These are phyloP conservation scores for Russula emetica DNA, from an alignment of 768 basidiomycete species.

Conservation along the genomic window DNA sequence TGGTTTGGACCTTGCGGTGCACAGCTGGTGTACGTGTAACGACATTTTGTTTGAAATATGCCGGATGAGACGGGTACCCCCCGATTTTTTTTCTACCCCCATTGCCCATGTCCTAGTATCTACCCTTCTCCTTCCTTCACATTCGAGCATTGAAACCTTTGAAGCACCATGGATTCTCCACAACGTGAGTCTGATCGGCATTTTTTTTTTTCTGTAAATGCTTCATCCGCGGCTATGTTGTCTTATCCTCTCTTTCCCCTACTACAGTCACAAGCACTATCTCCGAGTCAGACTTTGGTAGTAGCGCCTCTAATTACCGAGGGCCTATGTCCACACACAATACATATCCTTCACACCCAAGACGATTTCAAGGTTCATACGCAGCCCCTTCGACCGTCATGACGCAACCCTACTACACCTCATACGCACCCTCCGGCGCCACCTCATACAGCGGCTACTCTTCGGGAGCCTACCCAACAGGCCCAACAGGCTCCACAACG, in stretches of 20 bases:
- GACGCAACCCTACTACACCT: background rate
- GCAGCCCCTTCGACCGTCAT: background rate
- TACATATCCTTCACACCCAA: constrained; percentile 1
- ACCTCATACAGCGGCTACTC: background rate
- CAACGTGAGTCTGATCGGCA: background rate
- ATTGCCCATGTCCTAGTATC: background rate
- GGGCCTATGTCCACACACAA: constrained; percentile 8
- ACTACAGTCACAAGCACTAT: background rate
- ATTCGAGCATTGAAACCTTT: background rate
- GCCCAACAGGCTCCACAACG: background rate
- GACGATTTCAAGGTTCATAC: background rate
- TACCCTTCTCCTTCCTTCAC: background rate
- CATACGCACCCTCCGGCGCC: background rate
- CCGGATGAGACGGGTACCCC: background rate
- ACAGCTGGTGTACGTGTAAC: background rate
- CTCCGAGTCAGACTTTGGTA: background rate
- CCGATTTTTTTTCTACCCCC: background rate
- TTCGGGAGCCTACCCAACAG: background rate
- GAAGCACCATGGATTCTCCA: background rate
- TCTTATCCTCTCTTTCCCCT: background rate
- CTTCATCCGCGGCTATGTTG: too few species aligned
- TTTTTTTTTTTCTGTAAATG: background rate
- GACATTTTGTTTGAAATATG: background rate
- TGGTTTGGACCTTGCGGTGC: background rate
- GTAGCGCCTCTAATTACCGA: background rate